Evolutionary conservation across 1,284 basidiomycete species (phyloP).

Genomic region (Apiotrichum montevideense): DNA sequence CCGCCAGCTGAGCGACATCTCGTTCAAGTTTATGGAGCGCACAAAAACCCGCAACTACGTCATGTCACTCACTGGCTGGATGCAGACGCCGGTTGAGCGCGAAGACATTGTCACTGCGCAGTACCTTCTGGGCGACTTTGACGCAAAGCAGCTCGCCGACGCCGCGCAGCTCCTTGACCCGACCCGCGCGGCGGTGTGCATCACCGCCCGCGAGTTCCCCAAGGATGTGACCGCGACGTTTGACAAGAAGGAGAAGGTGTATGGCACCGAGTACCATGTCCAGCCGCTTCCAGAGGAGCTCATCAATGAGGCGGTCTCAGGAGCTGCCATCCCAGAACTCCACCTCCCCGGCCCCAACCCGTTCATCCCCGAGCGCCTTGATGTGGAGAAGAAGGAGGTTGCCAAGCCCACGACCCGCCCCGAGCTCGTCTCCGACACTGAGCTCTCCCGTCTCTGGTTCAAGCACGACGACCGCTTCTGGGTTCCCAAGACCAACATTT

Average conservation of each 20-base stretch:
- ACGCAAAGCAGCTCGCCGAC: slow-evolving; percentile 45
- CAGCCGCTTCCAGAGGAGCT: slow-evolving; percentile 63
- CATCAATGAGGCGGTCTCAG: slow-evolving; percentile 57
- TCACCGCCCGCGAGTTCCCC: slow-evolving; percentile 53
- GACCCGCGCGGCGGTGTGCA: slow-evolving; percentile 48
- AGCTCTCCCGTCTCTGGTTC: slow-evolving; percentile 74
- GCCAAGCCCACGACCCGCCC: slow-evolving; percentile 66
- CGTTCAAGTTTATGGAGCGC: slow-evolving; percentile 88
- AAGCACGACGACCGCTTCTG: slow-evolving; percentile 96
- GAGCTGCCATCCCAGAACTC: slow-evolving; percentile 59
- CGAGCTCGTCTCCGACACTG: slow-evolving; percentile 64
- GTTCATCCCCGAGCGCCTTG: slow-evolving; percentile 82
- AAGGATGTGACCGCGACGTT: slow-evolving; percentile 57
- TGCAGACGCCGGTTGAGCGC: slow-evolving; percentile 63
- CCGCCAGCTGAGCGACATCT: slow-evolving; percentile 63
- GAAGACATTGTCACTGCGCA: slow-evolving; percentile 72
- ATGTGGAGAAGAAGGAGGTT: slow-evolving; percentile 67
- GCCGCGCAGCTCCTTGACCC: slow-evolving; percentile 64
- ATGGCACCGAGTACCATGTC: slow-evolving; percentile 74
- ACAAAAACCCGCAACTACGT: slow-evolving; percentile 71
- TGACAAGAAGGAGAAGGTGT: slow-evolving; percentile 69
- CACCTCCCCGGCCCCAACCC: slow-evolving; percentile 77
- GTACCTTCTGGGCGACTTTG: slow-evolving; percentile 71
- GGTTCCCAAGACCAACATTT: slow-evolving; percentile 69
- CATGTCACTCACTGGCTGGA: slow-evolving; percentile 65